Base-by-base conservation (phyloP, 768 basidiomycete species). In the Termitomyces titanicus region DNA sequence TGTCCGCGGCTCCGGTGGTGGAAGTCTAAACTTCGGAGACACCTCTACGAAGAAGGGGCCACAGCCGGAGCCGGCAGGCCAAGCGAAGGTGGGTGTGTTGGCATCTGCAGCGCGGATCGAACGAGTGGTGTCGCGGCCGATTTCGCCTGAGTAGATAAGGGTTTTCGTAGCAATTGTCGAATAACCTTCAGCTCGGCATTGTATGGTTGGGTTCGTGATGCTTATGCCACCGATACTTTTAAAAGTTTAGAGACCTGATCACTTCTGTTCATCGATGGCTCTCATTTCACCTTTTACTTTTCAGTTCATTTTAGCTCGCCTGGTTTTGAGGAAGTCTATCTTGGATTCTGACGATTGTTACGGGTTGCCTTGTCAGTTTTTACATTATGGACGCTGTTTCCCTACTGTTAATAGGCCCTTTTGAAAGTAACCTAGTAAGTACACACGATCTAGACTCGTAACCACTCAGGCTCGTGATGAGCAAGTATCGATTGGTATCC, bases 101-200 rank as follows among this genome's bases (percentile, higher is more conserved):
- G 68, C 66, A 22, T 67, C 66, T 50, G 67, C 70, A 51, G 70
- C 66, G 44, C 60, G 61, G 38, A 71, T 71, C 42, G 68, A 70
- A 58, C 56, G 60, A 27, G 59, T 51, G 13, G 20, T 39, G 10
- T 45, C 50, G 34, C n/a, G 52, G 31, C 34, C 39, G 42, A 35
- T 40, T 11, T 61, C 55, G 31, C 57, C 59, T 51, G 61, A 29
- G 57, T 42, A 12, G 25, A 49, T 18, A n/a, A 17, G 35, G 4
- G 5, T 22, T 17, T 37, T 48, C 34, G 24, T 25, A 17, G 15
- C 34, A 48, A 35, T 38, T 49, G 24, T 38, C 35, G 11, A 38
- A 34, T 37, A 37, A 17, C 22, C 34, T 48, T 31, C 31, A 6
- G 29, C 29, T 46, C 34, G 11, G 25, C 24, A 38, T 13, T 24